A percentile compares a stretch with the other conserved stretches of the same genome.
phyloP scores from a whole-genome alignment of 139 green algal species.

The Picochlorum sp. region DNA sequence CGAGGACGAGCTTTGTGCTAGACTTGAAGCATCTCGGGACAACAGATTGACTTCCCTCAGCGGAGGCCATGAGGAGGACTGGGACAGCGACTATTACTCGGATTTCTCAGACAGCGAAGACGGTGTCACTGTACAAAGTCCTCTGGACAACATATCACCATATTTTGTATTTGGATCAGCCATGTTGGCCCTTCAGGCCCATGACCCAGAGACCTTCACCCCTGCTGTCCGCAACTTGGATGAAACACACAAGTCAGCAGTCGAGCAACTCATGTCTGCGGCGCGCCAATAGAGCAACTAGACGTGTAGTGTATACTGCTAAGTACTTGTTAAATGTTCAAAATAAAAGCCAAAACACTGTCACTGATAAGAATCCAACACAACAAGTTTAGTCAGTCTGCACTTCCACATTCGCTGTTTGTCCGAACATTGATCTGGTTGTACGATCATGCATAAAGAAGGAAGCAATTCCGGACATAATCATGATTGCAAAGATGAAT shows the following conservation, averaged over 20 bases:
- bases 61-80: neutral
- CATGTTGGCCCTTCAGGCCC: slow-evolving; percentile 39
- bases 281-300: too few species aligned
- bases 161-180: slow-evolving; percentile 52
- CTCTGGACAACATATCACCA: slow-evolving; percentile 58
- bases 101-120: slow-evolving; percentile 32
- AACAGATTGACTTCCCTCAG: too few species aligned
- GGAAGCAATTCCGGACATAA: slow-evolving; percentile 20
- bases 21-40: too few species aligned
- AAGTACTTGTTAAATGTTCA: too few species aligned
- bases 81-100: slow-evolving; percentile 3
- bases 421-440: slow-evolving; percentile 3
- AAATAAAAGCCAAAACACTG: too few species aligned
- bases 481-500: slow-evolving; percentile 24
- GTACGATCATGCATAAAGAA: slow-evolving; percentile 19
- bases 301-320: too few species aligned
- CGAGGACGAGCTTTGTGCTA: too few species aligned
- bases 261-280: neutral
- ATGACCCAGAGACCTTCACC: slow-evolving; percentile 26
- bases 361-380: too few species aligned
- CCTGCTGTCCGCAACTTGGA: neutral
- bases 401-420: too few species aligned
- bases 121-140: slow-evolving; percentile 28
- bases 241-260: neutral
- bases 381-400: too few species aligned